Evolutionary conservation across 2,329 filamentous ascomycete species (phyloP).

Genomic region (Talaromyces marneffei): DNA sequence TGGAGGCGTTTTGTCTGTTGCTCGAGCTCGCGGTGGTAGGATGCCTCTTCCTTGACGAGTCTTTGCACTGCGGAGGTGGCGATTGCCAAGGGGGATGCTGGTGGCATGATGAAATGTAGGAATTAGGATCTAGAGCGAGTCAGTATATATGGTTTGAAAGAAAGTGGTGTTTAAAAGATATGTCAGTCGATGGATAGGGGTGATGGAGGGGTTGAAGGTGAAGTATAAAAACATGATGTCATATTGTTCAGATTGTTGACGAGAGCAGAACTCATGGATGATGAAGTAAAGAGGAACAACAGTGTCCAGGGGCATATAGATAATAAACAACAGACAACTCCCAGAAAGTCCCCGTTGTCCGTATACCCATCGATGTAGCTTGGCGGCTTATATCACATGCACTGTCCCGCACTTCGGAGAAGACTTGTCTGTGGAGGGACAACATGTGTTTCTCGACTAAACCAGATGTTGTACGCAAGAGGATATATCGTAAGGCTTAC

Average conservation of each 20-base stretch:
- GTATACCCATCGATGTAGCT: background rate
- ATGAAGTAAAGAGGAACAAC: background rate
- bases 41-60: slow-evolving; percentile 83
- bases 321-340: background rate
- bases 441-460: too few species aligned
- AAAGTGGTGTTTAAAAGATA: background rate
- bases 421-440: background rate
- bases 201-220: background rate
- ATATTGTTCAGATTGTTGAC: background rate
- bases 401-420: background rate
- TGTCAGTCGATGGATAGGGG: too few species aligned
- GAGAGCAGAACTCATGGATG: background rate
- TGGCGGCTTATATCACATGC: background rate
- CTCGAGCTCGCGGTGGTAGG: slow-evolving; percentile 79
- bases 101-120: slow-evolving; percentile 54
- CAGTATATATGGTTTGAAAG: background rate
- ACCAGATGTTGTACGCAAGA: background rate
- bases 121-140: background rate
- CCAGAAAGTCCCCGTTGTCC: background rate
- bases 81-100: slow-evolving; percentile 70
- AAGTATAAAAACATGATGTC: slow-evolving; percentile 6
- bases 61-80: slow-evolving; percentile 73
- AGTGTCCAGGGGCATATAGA: background rate
- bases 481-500: background rate
- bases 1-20: slow-evolving; percentile 68